Base-by-base conservation (phyloP, 345 rosid genomes). In the Arabis alpina region DNA sequence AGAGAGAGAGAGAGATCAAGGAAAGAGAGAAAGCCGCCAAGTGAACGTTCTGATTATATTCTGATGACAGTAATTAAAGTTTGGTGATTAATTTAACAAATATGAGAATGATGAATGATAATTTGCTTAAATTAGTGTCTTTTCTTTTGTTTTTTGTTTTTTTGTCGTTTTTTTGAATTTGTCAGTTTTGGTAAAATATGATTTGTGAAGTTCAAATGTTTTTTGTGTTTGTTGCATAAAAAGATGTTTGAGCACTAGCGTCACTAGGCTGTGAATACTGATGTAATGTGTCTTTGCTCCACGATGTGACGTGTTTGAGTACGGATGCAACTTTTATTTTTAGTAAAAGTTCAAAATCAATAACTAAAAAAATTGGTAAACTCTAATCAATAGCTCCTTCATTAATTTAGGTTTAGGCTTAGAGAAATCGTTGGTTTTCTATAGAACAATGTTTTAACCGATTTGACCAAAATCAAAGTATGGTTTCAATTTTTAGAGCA, bases 21-120 rank as follows among this genome's bases (percentile, higher is more conserved):
- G 5, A 32, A 34, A 34, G 37, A 6, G 47, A 58, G 59, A 75
- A 41, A 68, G 64, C 62, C 78, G 78, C 66, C 73, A 74, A 67
- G n/a, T 52, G 56, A 67, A 74, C 62, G 73, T 66, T 74, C 62
- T 34, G 77, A 59, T 19, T 19, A 19, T 60, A 72, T 74, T 74
- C 72, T 67, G 77, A 59, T 74, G 78, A 66, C 77, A 67, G 63
- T 32, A 43, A 1, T 24, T 66, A 66, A 66, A 59, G 49, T 66
- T 66, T 59, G 6, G 54, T 60, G 43, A 66, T 74, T 74, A 43
- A 4, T 66, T 58, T 66, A 57, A 30, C 59, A 10, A 24, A n/a
- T 5, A 4, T 39, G 13, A 1, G 65, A 72, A 73, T 58, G 47
- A 57, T 19, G 23, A 19, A 19, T 19, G 23, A 19, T 19, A 19